Evolutionary conservation across 164 flowering plant genomes (phyloP).

Genomic region (Cinnamomum micranthum): DNA sequence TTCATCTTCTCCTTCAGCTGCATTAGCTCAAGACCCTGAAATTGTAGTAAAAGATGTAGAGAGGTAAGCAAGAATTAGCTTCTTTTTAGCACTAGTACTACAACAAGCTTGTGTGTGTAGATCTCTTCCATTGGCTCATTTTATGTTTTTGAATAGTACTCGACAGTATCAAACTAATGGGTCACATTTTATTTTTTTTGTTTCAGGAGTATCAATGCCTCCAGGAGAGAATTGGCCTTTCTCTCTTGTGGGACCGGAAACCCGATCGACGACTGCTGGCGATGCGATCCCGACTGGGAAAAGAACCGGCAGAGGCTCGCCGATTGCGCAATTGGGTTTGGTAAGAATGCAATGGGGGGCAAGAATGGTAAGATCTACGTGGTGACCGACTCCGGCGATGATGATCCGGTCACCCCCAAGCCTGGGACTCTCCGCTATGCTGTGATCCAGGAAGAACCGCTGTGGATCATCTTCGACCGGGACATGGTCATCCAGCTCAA

Average conservation of each 20-base stretch:
- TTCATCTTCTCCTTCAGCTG: slow-evolving; percentile 20
- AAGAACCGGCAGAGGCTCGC: slow-evolving; percentile 62
- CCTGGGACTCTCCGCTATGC: slow-evolving; percentile 63
- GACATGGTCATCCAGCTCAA: slow-evolving; percentile 73
- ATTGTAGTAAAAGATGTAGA: slow-evolving; percentile 54
- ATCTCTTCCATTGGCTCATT: neutral
- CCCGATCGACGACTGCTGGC: slow-evolving; percentile 88
- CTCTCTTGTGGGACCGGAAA: slow-evolving; percentile 72
- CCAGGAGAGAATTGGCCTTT: slow-evolving; percentile 52
- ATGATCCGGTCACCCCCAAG: slow-evolving; percentile 64
- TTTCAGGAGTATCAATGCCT: slow-evolving; percentile 49
- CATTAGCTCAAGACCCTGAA: slow-evolving; percentile 46
- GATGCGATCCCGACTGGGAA: slow-evolving; percentile 73
- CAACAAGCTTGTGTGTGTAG: neutral
- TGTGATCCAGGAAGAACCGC: slow-evolving; percentile 54
- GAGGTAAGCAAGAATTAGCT: slow-evolving; percentile 29
- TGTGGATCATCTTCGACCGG: slow-evolving; percentile 67
- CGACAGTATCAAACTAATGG: neutral
- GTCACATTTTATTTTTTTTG: neutral
- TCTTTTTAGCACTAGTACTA: neutral
- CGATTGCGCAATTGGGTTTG: slow-evolving; percentile 78
- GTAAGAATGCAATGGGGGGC: slow-evolving; percentile 73
- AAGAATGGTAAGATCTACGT: slow-evolving; percentile 59
- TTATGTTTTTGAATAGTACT: too few relatives aligned
- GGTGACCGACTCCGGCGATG: slow-evolving; percentile 53